Evolutionary conservation across 192 early-diverging fungal species (phyloP), one percentile per base, ranked within the genome.

Genomic region (Entrophospora sp.): DNA sequence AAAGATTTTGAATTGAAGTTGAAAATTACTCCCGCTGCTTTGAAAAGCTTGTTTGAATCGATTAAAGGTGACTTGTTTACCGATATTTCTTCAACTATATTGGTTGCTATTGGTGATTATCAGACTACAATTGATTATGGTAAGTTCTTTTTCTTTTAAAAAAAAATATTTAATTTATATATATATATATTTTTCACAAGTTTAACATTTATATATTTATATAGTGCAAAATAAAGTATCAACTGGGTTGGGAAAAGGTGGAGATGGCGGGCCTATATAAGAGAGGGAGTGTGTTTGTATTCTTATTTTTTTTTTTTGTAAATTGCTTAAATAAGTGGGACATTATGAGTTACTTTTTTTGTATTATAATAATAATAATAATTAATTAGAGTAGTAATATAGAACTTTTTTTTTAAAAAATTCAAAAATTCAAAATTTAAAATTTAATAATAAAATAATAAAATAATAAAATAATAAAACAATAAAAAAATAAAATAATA

Each of bases 71-170:
- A 62, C 45, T 45, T 62, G 14, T 22, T 22, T 25, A 62, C 60
- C n/a, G 24, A 62, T 30, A 62, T 62, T 31, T 1, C 60, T 4
- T 40, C 60, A 2, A 46, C 30, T 6, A 62, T 62, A 14, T 7
- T 16, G 7, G 35, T 62, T 18, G 37, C 60, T 31, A 62, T 62
- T 62, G 60, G 60, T 27, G 60, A 62, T 62, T 62, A 42, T 62
- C 13, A 31, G 7, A 62, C 60, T 3, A 30, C 24, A 45, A 43
- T 62, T 62, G 60, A 62, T 32, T 62, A 62, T 62, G 22, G 35
- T 58, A 48, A 48, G 38, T 9, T 18, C 5, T 18, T 18, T 48
- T 48, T 18, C 5, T 48, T 48, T 18, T n/a, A n/a, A 18, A 5
- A 18, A 18, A 18, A 48, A n/a, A 18, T n/a, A 5, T n/a, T 18